Base-by-base conservation (phyloP, 2,329 filamentous ascomycete genomes). In the Alternaria infectoria region DNA sequence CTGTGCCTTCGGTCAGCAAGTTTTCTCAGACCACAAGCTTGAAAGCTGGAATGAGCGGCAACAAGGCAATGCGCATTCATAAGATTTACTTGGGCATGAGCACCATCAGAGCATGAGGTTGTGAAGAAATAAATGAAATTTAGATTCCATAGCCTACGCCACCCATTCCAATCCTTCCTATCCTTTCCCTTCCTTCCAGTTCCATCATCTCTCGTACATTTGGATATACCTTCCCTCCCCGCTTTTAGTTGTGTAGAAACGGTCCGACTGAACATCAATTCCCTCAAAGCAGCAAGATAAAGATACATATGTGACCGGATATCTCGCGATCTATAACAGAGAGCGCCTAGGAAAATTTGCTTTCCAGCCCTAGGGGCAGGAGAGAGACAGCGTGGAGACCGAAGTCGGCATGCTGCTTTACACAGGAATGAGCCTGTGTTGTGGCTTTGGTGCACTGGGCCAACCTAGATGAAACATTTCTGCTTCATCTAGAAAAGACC, bases 401-500 rank as follows among this genome's bases (percentile, higher is more conserved):
- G n/a, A n/a, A n/a, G n/a, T n/a, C n/a, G n/a, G n/a, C n/a, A n/a
- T n/a, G n/a, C n/a, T n/a, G n/a, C n/a, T n/a, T n/a, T n/a, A n/a
- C n/a, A n/a, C n/a, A n/a, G n/a, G n/a, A n/a, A n/a, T n/a, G n/a
- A n/a, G n/a, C n/a, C n/a, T n/a, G n/a, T n/a, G n/a, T n/a, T n/a
- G n/a, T n/a, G n/a, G n/a, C n/a, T n/a, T n/a, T n/a, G n/a, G n/a
- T n/a, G n/a, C n/a, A n/a, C n/a, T n/a, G n/a, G n/a, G n/a, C n/a
- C n/a, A n/a, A n/a, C n/a, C n/a, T n/a, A n/a, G n/a, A n/a, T n/a
- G n/a, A n/a, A n/a, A 21, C 28, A 30, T 5, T 30, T 30, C 28
- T 30, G 28, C 11, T 30, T 28, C 32, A 36, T 55, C 25, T 55
- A 71, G 58, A 72, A 71, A 44, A 69, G 50, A 45, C 68, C 69